A percentile compares a stretch with the other conserved stretches of the same genome.
Conservation (phyloP, 1,284 basidiomycete genomes). For the Melampsora larici-populina region DNA sequence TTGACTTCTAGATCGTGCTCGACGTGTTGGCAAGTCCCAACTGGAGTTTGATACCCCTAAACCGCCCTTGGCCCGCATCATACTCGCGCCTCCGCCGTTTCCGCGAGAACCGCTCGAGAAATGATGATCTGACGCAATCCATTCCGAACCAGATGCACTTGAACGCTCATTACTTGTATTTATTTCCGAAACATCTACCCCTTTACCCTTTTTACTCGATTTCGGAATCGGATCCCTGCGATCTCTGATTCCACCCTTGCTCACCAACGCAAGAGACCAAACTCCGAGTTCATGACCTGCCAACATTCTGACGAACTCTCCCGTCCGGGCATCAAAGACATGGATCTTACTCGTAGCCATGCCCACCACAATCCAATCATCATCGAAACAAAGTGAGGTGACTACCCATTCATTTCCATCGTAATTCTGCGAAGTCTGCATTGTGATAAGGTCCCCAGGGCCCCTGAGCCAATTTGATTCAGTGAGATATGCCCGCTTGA, state of each 20-base stretch:
- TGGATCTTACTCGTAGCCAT: slow-evolving; percentile 84
- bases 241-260: slow-evolving; percentile 49
- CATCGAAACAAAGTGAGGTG: slow-evolving; percentile 80
- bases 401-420: slow-evolving; percentile 63
- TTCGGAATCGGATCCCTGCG: slow-evolving; percentile 36
- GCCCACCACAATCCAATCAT: slow-evolving; percentile 81
- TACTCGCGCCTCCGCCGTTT: slow-evolving; percentile 8
- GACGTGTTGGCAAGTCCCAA: background rate
- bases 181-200: slow-evolving; percentile 4
- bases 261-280: slow-evolving; percentile 78
- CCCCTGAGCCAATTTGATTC: slow-evolving; percentile 82
- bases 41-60: slow-evolving; percentile 16
- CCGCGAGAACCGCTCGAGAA: slow-evolving; percentile 13
- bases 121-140: slow-evolving; percentile 29
- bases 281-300: slow-evolving; percentile 83
- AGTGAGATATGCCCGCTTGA: slow-evolving; percentile 72
- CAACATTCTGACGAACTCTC: slow-evolving; percentile 72
- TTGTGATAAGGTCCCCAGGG: slow-evolving; percentile 67
- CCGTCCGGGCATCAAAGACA: slow-evolving; percentile 77
- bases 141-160: slow-evolving; percentile 12
- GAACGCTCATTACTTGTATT: background rate
- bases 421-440: slow-evolving; percentile 67
- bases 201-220: slow-evolving; percentile 15
- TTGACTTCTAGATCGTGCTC: slow-evolving; percentile 25
- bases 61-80: slow-evolving; percentile 38